Base-by-base conservation (phyloP, 345 rosid species). In the Hibiscus trionum region DNA sequence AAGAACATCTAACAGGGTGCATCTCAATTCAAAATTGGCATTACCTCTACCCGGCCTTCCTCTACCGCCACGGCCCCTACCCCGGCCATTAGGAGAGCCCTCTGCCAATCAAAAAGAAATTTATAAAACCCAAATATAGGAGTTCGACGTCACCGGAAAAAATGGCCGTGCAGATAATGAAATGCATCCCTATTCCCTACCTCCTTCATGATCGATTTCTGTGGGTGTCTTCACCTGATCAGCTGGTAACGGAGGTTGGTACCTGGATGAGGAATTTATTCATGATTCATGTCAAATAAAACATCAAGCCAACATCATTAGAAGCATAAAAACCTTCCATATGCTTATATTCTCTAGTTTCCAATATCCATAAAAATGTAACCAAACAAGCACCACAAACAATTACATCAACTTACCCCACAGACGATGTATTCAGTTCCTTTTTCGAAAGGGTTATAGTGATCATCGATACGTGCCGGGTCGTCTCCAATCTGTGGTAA, bases 241-340 rank as follows among this genome's bases (percentile, higher is more conserved):
- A 61, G 80, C 77, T 47, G 96, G 90, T 76, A 92, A 77, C 0
- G 97, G 96, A 76, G 79, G 78, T 82, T 92, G 96, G 76, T 92
- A 39, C 69, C 69, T 90, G 77, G 63, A 83, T 55, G 52, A 49
- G 17, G 26, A 60, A 62, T 39, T n/a, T 50, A 72, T 33, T 69
- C 21, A 71, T 63, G 4, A 76, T 49, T 58, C 10, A 26, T 12
- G 27, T 26, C 27, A 42, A 71, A 47, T 16, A 50, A 19, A 72
- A 16, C 11, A 60, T n/a, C 46, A 46, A 57, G 12, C 52, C 8
- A 46, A 2, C 14, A 66, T 47, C 14, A 7, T 47, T 4, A 47
- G 0, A 16, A 26, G 57, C 56, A 46, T 66, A 46, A 66, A 67
- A 67, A 49, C 9, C 59, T 50, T 49, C 39, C 60, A 49, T 16